phyloP scores from a whole-genome alignment of 1,284 basidiomycete genomes.

The Paramarasmius palmivorus region DNA sequence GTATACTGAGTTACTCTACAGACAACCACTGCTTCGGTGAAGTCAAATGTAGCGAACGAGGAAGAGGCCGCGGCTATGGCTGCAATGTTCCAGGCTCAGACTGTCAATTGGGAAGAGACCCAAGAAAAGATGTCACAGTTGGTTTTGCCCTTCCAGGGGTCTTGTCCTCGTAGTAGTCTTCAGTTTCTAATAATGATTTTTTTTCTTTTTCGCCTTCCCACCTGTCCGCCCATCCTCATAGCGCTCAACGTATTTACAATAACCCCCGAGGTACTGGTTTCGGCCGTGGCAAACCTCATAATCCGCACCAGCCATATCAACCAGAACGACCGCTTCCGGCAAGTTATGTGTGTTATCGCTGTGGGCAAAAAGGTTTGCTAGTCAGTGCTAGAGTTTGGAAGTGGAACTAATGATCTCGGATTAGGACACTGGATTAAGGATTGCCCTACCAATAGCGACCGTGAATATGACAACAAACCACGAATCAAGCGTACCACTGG shows the following conservation, averaged over 20 bases:
- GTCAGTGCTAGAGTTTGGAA: conserved; percentile 2
- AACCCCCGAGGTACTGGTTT: conserved; percentile 62
- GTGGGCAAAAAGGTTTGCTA: conserved; percentile 90
- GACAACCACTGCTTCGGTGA: conserved; percentile 32
- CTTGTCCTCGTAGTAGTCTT: conserved; percentile 60
- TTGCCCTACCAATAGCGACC: conserved; percentile 96
- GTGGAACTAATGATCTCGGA: not conserved
- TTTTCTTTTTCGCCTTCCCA: conserved; percentile 35
- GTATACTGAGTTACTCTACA: conserved; percentile 23
- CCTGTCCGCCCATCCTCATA: conserved; percentile 34
- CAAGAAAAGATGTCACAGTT: conserved; percentile 98
- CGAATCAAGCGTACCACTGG: conserved; percentile 98
- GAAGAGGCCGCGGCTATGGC: conserved; percentile 90
- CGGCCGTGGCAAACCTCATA: conserved; percentile 60
- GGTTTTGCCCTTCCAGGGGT: conserved; percentile 61
- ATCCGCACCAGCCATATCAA: conserved; percentile 44
- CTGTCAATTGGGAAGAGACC: conserved; percentile 92
- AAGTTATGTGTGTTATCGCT: conserved; percentile 99
- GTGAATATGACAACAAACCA: conserved; percentile 91
- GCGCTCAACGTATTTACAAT: conserved; percentile 72
- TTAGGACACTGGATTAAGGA: conserved; percentile 99
- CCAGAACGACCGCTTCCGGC: conserved; percentile 77
- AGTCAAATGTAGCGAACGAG: conserved; percentile 51
- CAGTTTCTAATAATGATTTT: conserved; percentile 65
- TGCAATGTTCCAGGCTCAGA: conserved; percentile 93